A percentile compares a stretch with the other conserved stretches of the same genome.
Evolutionary conservation across 164 flowering plant genomes (phyloP).

Genomic region (Tinospora cordifolia): DNA sequence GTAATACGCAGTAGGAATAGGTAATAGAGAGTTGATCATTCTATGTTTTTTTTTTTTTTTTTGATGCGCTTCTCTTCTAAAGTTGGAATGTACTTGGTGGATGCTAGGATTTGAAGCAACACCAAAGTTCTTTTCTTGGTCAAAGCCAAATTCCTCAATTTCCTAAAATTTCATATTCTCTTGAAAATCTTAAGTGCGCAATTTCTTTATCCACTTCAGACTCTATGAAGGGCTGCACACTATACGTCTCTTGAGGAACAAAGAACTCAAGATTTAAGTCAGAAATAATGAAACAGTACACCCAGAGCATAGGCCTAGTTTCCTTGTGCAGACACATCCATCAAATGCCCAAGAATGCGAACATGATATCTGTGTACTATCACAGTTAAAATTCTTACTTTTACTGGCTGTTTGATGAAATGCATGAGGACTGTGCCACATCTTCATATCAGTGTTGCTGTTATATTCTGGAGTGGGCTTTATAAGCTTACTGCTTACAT

Average conservation of each 20-base stretch:
- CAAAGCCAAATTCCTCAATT: background rate
- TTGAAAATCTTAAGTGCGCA: background rate
- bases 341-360: background rate
- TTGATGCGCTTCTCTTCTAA: background rate
- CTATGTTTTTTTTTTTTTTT: background rate
- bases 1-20: background rate
- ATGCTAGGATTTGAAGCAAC: background rate
- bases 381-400: background rate
- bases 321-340: background rate
- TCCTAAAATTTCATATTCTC: background rate
- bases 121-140: background rate
- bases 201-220: background rate
- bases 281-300: background rate
- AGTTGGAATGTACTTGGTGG: background rate
- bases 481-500: background rate
- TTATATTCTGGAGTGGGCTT: background rate
- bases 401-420: background rate
- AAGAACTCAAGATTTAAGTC: background rate
- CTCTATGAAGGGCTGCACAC: background rate
- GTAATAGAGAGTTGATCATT: background rate
- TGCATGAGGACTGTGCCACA: too few relatives aligned
- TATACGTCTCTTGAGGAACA: background rate
- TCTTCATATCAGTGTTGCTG: background rate
- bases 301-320: background rate
- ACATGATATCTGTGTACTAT: background rate